These are phyloP conservation scores for Amanita jacksonii DNA, from an alignment of 768 basidiomycete species.

Conservation along the genomic window DNA sequence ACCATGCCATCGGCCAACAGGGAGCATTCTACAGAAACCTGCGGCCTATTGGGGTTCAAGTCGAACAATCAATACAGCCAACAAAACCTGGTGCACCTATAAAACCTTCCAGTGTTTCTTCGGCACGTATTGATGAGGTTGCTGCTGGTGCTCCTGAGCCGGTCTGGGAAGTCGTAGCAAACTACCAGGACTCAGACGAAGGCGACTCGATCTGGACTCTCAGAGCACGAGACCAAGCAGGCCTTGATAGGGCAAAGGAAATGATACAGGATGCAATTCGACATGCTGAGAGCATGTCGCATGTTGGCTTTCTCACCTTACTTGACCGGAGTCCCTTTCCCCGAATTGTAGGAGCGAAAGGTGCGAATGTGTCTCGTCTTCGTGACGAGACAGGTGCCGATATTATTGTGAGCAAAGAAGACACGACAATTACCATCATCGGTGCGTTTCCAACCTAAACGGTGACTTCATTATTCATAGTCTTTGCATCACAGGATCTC, in stretches of 20 bases:
- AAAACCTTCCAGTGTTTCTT: slow-evolving; percentile 37
- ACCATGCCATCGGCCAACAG: slow-evolving; percentile 80
- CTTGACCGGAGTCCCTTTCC: slow-evolving; percentile 82
- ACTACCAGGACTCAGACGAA: slow-evolving; percentile 76
- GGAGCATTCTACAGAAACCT: slow-evolving; percentile 82
- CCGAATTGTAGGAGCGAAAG: slow-evolving; percentile 87
- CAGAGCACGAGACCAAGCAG: slow-evolving; percentile 67
- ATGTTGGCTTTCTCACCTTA: slow-evolving; percentile 80
- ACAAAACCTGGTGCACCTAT: slow-evolving; percentile 50
- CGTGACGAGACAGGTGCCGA: slow-evolving; percentile 87
- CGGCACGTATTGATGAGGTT: slow-evolving; percentile 83
- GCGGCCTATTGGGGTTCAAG: slow-evolving; percentile 71
- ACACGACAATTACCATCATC: slow-evolving; percentile 77
- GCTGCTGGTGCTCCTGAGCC: slow-evolving; percentile 36
- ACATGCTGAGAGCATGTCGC: slow-evolving; percentile 61
- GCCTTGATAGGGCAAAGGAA: slow-evolving; percentile 67
- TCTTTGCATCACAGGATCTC: slow-evolving; percentile 47
- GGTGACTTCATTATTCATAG: too few species aligned
- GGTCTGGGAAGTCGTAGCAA: slow-evolving; percentile 69
- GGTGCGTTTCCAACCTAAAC: slow-evolving; percentile 38
- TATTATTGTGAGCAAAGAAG: slow-evolving; percentile 84
- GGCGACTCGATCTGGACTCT: slow-evolving; percentile 82
- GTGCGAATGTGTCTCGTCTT: slow-evolving; percentile 81
- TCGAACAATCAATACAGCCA: slow-evolving; percentile 67
- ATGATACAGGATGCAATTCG: slow-evolving; percentile 60